Percentiles rank a stretch among this genome's conserved stretches.
Evolutionary conservation across 345 rosid species (phyloP).

Genomic region (Microcos paniculata): DNA sequence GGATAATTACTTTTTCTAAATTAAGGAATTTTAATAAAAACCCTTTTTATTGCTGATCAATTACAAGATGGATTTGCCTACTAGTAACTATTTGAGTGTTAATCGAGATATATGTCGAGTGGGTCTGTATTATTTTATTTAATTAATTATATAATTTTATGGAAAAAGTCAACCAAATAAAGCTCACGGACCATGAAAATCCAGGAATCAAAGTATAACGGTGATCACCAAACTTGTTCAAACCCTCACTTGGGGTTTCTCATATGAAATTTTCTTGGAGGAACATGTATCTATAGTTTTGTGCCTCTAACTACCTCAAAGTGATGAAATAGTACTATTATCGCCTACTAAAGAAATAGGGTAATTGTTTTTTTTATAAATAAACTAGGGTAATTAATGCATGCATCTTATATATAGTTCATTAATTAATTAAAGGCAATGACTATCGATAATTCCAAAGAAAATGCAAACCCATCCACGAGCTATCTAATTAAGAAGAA

Average conservation of each 20-base stretch:
- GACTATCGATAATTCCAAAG: not conserved
- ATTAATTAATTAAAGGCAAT: not conserved
- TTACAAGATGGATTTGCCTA: not conserved
- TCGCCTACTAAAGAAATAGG: not conserved
- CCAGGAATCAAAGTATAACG: not conserved
- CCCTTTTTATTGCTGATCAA: not conserved
- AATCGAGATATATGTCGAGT: not conserved
- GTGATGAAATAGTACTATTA: not conserved
- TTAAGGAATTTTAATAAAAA: not conserved
- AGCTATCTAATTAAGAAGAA: not conserved
- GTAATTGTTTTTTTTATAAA: no score
- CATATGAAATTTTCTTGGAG: conserved; percentile 5
- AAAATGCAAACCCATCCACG: not conserved
- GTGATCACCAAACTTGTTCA: no score
- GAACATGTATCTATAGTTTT: not conserved
- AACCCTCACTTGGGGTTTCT: not conserved
- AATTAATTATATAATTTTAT: not conserved
- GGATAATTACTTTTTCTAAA: no score
- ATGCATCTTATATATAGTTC: not conserved
- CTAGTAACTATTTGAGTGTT: not conserved
- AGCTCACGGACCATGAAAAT: not conserved
- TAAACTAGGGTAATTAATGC: not conserved
- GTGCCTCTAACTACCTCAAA: not conserved
- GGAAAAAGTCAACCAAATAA: not conserved
- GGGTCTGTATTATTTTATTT: not conserved